A percentile compares a stretch with the other conserved stretches of the same genome.
phyloP scores from a whole-genome alignment of 495 filamentous ascomycete genomes.

The Trichoderma gamsii region DNA sequence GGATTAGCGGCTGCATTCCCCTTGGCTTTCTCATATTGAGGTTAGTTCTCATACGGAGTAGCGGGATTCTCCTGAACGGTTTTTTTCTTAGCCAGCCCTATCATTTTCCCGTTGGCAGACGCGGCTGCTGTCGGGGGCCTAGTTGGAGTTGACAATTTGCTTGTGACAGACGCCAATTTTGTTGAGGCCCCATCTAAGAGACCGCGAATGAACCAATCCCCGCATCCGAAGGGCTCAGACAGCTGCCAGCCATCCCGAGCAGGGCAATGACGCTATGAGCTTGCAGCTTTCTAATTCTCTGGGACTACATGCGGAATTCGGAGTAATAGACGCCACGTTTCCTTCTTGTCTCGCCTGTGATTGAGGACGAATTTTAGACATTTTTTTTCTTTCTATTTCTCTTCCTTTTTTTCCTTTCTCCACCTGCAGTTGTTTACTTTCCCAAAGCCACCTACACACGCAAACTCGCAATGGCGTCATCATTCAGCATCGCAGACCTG shows the following conservation, averaged over 20 bases:
- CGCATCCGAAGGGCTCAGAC: background rate
- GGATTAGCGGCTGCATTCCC: slow-evolving; percentile 9
- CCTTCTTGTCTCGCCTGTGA: background rate
- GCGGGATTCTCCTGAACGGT: no score
- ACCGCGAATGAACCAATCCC: slow-evolving; percentile 3
- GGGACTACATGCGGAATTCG: background rate
- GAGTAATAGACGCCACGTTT: slow-evolving; percentile 8
- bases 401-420: background rate
- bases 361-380: background rate
- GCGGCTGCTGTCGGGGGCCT: background rate
- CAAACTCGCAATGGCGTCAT: background rate
- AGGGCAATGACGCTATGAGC: slow-evolving; percentile 9
- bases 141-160: background rate
- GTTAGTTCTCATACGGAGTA: slow-evolving; percentile 1
- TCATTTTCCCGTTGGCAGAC: background rate
- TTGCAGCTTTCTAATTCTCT: background rate
- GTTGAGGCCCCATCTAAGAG: slow-evolving; percentile 2
- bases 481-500: slow-evolving; percentile 28
- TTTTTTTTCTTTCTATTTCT: background rate
- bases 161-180: slow-evolving; percentile 15
- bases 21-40: background rate
- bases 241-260: background rate
- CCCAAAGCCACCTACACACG: background rate
- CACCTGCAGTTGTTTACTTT: background rate
- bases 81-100: background rate